These are phyloP conservation scores for Neurospora sp. DNA, from an alignment of 495 filamentous ascomycete genomes.

Conservation along the genomic window DNA sequence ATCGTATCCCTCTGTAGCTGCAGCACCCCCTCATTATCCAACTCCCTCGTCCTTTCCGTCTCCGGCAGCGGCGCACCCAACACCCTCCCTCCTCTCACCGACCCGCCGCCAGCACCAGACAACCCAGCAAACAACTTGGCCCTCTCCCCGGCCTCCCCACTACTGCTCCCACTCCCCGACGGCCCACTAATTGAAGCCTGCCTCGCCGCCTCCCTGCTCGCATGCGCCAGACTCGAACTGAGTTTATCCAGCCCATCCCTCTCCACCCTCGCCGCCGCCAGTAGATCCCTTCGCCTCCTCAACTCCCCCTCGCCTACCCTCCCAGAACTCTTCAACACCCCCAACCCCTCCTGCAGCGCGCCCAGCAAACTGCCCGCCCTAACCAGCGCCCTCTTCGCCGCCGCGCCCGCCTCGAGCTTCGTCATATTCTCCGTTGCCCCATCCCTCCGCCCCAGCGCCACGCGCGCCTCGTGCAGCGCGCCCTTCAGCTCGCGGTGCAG, in stretches of 20 bases:
- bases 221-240: conserved; percentile 54
- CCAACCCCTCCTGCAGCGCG: conserved; percentile 63
- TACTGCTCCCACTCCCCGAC: conserved; percentile 6
- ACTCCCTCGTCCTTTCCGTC: conserved; percentile 75
- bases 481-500: conserved; percentile 72
- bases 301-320: conserved; percentile 79
- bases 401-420: conserved; percentile 56
- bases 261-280: conserved; percentile 71
- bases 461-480: conserved; percentile 70
- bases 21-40: conserved; percentile 83
- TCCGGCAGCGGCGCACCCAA: conserved; percentile 70
- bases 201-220: conserved; percentile 16
- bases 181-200: neutral
- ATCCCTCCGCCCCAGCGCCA: conserved; percentile 65
- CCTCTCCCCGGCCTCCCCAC: conserved; percentile 20
- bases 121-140: conserved; percentile 22
- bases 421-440: conserved; percentile 48
- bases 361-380: conserved; percentile 58
- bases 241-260: conserved; percentile 78
- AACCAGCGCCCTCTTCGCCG: conserved; percentile 73
- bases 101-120: neutral
- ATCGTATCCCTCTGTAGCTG: conserved; percentile 79
- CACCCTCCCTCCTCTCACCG: conserved; percentile 47
- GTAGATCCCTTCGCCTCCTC: conserved; percentile 65
- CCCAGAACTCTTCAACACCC: conserved; percentile 32